phyloP scores from a whole-genome alignment of 768 basidiomycete species.

The Mycena vulgaris region DNA sequence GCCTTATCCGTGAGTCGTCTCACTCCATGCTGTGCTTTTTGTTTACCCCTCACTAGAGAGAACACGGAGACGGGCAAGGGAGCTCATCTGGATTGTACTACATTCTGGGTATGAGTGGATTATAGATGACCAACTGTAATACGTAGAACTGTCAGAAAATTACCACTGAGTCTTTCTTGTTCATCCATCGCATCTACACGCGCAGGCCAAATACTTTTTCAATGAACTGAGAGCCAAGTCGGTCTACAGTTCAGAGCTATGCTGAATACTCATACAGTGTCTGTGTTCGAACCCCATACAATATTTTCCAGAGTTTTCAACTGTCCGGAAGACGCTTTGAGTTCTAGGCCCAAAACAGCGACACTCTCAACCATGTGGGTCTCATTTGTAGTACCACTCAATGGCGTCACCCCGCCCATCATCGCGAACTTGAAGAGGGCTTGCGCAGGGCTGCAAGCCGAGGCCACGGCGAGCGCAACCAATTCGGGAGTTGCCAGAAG shows the following conservation, averaged over 20 bases:
- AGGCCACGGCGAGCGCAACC: constrained; percentile 58
- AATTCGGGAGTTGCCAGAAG: constrained; percentile 68
- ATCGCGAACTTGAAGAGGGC: constrained; percentile 80
- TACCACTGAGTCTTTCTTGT: too few species aligned
- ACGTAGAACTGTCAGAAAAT: too few species aligned
- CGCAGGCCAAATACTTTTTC: too few species aligned
- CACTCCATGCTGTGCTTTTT: background rate
- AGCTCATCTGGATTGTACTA: background rate
- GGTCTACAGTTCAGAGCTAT: too few species aligned
- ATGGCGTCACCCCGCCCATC: constrained; percentile 74
- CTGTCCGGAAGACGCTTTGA: constrained; percentile 18
- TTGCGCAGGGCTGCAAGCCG: constrained; percentile 74
- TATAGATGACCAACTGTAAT: too few species aligned
- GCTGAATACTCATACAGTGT: background rate
- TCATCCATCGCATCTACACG: too few species aligned
- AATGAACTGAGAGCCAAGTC: too few species aligned
- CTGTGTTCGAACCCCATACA: constrained; percentile 25
- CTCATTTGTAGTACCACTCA: constrained; percentile 82
- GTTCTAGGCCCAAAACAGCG: constrained; percentile 45
- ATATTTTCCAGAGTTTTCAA: constrained; percentile 16
- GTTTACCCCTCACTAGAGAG: background rate
- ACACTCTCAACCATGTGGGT: constrained; percentile 80
- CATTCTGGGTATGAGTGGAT: background rate
- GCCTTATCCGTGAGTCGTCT: background rate
- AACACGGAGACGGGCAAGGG: background rate